phyloP scores from a whole-genome alignment of 2,329 filamentous ascomycete species.

The Xylaria sp. region DNA sequence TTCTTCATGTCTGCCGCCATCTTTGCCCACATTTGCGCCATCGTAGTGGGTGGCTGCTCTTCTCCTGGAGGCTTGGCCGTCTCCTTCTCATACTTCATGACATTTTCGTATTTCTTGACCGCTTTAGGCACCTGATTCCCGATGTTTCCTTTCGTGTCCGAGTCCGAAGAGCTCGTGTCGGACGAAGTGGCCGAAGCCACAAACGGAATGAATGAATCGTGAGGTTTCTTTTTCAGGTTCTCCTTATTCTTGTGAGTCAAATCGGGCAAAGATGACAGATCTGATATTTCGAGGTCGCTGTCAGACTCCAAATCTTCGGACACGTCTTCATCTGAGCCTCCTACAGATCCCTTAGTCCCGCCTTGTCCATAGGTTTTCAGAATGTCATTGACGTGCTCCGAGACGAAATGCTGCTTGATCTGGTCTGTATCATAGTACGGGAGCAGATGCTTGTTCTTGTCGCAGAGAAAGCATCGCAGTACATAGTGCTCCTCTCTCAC shows the following conservation, averaged over 20 bases:
- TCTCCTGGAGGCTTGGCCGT: no score
- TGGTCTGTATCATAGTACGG: conserved; percentile 43
- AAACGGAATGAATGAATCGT: neutral
- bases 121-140: no score
- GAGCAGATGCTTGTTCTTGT: conserved; percentile 46
- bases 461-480: conserved; percentile 47
- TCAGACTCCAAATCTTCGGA: neutral
- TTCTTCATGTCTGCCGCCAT: no score
- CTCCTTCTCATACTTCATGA: no score
- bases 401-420: conserved; percentile 42
- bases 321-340: neutral
- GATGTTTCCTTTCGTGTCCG: neutral
- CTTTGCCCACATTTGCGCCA: no score
- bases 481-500: conserved; percentile 49
- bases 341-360: neutral
- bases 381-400: conserved; percentile 39
- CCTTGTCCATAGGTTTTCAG: conserved; percentile 22
- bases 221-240: neutral
- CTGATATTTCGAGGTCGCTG: neutral
- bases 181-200: neutral
- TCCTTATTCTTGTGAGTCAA: neutral
- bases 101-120: no score
- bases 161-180: neutral
- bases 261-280: neutral
- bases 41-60: no score